phyloP scores from a whole-genome alignment of 2,329 filamentous ascomycete species.

The Trichoderma polysporum region DNA sequence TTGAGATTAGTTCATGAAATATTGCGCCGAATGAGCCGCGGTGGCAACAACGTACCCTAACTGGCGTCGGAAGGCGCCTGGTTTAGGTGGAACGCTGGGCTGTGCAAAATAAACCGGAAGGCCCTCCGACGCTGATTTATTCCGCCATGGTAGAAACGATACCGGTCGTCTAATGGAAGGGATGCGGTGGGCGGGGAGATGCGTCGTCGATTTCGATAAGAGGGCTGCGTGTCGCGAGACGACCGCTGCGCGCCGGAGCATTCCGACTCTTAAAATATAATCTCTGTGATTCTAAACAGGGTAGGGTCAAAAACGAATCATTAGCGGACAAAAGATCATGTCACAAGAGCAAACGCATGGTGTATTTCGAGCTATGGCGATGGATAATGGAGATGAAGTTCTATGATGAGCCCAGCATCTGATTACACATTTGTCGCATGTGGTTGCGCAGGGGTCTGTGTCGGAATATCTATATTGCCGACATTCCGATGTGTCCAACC shows the following conservation, averaged over 20 bases:
- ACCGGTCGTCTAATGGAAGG: conserved; percentile 30
- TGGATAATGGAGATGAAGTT: conserved; percentile 4
- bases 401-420: not conserved
- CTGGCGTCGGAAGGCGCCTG: conserved; percentile 28
- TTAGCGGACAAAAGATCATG: not conserved
- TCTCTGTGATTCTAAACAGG: not conserved
- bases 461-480: conserved; percentile 33
- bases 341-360: conserved; percentile 6
- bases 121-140: conserved; percentile 23
- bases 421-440: conserved; percentile 17
- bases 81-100: conserved; percentile 14
- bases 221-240: conserved; percentile 26
- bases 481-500: conserved; percentile 31
- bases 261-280: not conserved
- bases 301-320: not conserved
- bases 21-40: not conserved
- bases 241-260: conserved; percentile 28
- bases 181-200: conserved; percentile 26
- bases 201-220: conserved; percentile 26
- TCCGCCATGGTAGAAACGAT: conserved; percentile 38
- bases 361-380: not conserved
- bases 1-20: not conserved
- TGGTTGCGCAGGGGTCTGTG: conserved; percentile 22
- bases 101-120: conserved; percentile 38
- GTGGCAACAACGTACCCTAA: conserved; percentile 31